Conservation (phyloP, 164 flowering plant species). For the Vitis vinifera region ASM3070453v1 NC_081822.1:9597001-9597500, state of each 20-base stretch:
- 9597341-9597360: constrained; percentile 34
- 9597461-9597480: background rate
- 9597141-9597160: constrained; percentile 71
- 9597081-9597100: constrained; percentile 1
- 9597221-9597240: constrained; percentile 72
- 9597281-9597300: constrained; percentile 39
- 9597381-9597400: background rate
- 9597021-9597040: background rate
- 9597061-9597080: constrained; percentile 1
- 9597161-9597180: constrained; percentile 64
- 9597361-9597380: constrained; percentile 8
- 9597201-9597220: constrained; percentile 74
- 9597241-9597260: constrained; percentile 78
- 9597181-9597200: constrained; percentile 75
- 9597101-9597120: constrained; percentile 20
- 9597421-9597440: background rate
- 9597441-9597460: background rate
- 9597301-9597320: constrained; percentile 12
- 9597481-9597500: background rate
- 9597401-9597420: background rate
- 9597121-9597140: constrained; percentile 52
- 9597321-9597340: constrained; percentile 7
- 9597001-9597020: constrained; percentile 3
- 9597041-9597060: background rate
- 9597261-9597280: constrained; percentile 65